phyloP scores from a whole-genome alignment of 768 basidiomycete genomes.

The Hygrophoropsis aurantiaca region DNA sequence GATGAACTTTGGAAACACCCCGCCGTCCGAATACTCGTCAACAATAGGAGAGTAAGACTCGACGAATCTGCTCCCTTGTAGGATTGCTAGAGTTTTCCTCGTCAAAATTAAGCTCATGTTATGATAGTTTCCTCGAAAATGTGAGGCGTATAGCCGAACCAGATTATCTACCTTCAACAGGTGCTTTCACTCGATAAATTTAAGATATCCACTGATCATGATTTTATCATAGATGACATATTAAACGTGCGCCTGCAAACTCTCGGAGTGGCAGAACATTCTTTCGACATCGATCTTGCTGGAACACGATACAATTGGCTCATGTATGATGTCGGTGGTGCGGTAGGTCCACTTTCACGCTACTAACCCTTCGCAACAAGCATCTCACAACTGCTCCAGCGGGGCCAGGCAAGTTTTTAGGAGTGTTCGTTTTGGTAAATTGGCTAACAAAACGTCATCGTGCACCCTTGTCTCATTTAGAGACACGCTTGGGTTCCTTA shows the following conservation, averaged over 20 bases:
- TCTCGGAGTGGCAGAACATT: constrained; percentile 75
- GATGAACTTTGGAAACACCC: constrained; percentile 69
- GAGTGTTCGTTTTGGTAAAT: constrained; percentile 8
- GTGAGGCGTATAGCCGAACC: constrained; percentile 64
- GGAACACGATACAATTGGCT: constrained; percentile 72
- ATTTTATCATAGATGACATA: constrained; percentile 57
- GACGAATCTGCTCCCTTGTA: constrained; percentile 80
- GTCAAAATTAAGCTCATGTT: constrained; percentile 1
- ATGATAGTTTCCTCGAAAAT: constrained; percentile 62
- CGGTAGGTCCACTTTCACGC: constrained; percentile 45
- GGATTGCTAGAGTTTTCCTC: constrained; percentile 24
- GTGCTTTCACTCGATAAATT: constrained; percentile 33
- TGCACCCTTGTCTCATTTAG: constrained; percentile 33
- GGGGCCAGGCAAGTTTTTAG: constrained; percentile 52
- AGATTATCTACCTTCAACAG: constrained; percentile 71
- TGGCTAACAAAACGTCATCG: constrained; percentile 15
- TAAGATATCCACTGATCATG: constrained; percentile 2
- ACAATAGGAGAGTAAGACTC: constrained; percentile 58
- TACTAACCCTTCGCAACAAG: constrained; percentile 5
- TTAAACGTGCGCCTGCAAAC: constrained; percentile 81
- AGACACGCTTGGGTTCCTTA: constrained; percentile 82
- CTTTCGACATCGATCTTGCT: constrained; percentile 64
- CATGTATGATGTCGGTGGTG: constrained; percentile 83
- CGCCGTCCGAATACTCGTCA: constrained; percentile 57
- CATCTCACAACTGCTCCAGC: constrained; percentile 35